Evolutionary conservation across 2,329 filamentous ascomycete species (phyloP).

Genomic region (Talaromyces piceae): DNA sequence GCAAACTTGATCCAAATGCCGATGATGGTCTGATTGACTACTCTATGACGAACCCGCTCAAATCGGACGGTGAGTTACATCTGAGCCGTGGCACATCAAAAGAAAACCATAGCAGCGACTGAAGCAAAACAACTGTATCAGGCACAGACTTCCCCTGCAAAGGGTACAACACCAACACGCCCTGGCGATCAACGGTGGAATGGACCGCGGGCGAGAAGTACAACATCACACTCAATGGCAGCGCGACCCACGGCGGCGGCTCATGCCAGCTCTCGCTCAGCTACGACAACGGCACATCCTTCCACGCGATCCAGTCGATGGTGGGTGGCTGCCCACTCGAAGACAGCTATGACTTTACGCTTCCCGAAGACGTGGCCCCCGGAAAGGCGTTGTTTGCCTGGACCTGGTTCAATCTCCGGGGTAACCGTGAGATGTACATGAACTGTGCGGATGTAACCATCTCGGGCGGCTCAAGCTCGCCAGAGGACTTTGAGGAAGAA

Average conservation of each 20-base stretch:
- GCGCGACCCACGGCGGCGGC: constrained; percentile 59
- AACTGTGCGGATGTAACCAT: constrained; percentile 69
- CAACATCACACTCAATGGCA: constrained; percentile 57
- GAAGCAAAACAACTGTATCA: constrained; percentile 3
- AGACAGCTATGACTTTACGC: constrained; percentile 55
- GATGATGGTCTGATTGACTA: constrained; percentile 52
- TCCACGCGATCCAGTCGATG: constrained; percentile 60
- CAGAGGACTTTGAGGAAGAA: constrained; percentile 4
- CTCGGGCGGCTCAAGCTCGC: constrained; percentile 16
- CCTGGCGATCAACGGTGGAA: constrained; percentile 47
- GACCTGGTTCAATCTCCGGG: constrained; percentile 69
- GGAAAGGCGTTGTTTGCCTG: constrained; percentile 61
- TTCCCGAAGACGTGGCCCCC: constrained; percentile 56
- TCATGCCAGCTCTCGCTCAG: constrained; percentile 70
- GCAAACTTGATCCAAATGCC: constrained; percentile 41
- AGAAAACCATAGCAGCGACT: not conserved
- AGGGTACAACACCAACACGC: constrained; percentile 50
- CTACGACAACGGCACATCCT: constrained; percentile 62
- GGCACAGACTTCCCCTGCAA: constrained; percentile 72
- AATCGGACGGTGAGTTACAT: constrained; percentile 7
- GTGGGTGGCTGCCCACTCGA: constrained; percentile 48
- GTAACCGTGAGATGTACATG: constrained; percentile 82
- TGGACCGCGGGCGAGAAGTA: constrained; percentile 58
- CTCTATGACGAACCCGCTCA: constrained; percentile 62
- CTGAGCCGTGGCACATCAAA: constrained; percentile 2